Percentiles rank a stretch among this genome's conserved stretches.
Evolutionary conservation across 148 eudicot genomes (phyloP).

Genomic region (Rhododendron henanense): DNA sequence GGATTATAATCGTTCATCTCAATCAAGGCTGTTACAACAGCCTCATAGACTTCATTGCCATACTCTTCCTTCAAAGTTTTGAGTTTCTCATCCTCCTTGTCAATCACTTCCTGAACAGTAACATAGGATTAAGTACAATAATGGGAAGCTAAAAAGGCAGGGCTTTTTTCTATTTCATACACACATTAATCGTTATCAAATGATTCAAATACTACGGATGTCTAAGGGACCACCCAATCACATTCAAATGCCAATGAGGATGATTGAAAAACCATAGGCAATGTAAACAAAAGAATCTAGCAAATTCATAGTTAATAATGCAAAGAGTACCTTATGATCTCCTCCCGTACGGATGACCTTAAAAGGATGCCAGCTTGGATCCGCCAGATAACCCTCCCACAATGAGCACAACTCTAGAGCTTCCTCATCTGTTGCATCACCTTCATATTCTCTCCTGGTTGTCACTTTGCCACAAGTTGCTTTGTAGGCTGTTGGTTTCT

Average conservation of each 20-base stretch:
- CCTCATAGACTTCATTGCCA: constrained; percentile 42
- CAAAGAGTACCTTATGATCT: constrained; percentile 32
- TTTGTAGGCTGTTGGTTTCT: constrained; percentile 2
- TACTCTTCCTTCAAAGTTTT: constrained; percentile 34
- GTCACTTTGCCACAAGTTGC: neutral
- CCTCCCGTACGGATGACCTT: constrained; percentile 35
- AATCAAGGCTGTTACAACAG: constrained; percentile 36
- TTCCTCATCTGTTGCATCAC: constrained; percentile 24
- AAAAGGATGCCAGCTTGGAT: constrained; percentile 75
- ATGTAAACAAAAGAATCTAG: neutral
- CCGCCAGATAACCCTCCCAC: constrained; percentile 49
- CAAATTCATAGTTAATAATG: neutral
- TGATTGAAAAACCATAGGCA: neutral
- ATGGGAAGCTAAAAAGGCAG: neutral
- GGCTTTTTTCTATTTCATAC: neutral
- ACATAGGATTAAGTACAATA: neutral
- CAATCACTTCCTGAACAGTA: constrained; percentile 37
- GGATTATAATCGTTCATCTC: constrained; percentile 63
- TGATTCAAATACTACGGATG: neutral
- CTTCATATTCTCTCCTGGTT: neutral
- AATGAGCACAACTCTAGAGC: constrained; percentile 32
- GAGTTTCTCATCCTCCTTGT: constrained; percentile 56
- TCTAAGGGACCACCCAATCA: neutral
- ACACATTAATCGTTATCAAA: neutral
- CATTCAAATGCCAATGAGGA: neutral